These are phyloP conservation scores for Botrytis cinerea DNA, from an alignment of 2,329 filamentous ascomycete genomes.

Conservation along the genomic window DNA sequence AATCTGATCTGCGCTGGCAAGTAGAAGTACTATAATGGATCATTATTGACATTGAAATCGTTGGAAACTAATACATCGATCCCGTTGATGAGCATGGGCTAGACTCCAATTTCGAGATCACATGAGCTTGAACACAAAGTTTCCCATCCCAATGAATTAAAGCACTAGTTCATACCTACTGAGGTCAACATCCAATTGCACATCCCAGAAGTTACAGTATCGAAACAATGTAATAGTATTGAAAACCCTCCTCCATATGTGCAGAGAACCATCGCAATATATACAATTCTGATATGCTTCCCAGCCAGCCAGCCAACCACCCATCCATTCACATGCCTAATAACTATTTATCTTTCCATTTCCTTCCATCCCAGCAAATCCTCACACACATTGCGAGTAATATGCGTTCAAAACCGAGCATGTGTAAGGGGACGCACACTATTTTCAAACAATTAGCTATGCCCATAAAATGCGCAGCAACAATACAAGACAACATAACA, in stretches of 20 bases:
- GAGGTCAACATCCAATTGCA: not conserved
- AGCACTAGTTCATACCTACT: not conserved
- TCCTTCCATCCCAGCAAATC: not conserved
- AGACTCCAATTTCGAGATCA: not conserved
- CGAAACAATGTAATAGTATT: not conserved
- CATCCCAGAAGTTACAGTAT: not conserved
- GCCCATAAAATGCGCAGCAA: not conserved
- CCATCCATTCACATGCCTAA: not conserved
- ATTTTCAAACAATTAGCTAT: not conserved
- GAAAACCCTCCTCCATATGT: not conserved
- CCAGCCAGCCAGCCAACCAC: not conserved
- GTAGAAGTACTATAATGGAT: not conserved
- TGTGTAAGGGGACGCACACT: conserved; percentile 21
- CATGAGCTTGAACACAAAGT: not conserved
- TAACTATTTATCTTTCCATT: not conserved
- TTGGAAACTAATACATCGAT: not conserved
- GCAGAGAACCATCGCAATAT: not conserved
- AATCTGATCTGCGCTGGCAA: not conserved
- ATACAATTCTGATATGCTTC: not conserved
- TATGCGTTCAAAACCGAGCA: not conserved
- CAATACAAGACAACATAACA: not conserved
- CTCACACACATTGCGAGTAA: conserved; percentile 26
- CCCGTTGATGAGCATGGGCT: not conserved
- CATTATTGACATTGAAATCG: not conserved
- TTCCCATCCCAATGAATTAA: not conserved